Base-by-base conservation (phyloP, 1,284 basidiomycete genomes). In the Pseudozyma thailandica region DNA sequence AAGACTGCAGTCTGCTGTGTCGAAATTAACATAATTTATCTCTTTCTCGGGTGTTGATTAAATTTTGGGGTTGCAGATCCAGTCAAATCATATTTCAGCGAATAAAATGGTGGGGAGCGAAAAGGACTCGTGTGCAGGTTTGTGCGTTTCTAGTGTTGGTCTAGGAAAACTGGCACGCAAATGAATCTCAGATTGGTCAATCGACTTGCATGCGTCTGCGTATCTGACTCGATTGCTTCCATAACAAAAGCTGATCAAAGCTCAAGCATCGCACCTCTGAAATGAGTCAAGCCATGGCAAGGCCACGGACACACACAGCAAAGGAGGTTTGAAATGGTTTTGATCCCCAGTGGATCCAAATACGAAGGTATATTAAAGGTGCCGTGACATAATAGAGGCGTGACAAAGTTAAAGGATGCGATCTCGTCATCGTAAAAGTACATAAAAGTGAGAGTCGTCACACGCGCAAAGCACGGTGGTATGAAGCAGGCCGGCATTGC, bases 371-470 rank as follows among this genome's bases (percentile, higher is more conserved):
- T 49, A 64, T 64, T 58, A 57, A 15, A 64, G 50, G 23, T 26
- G 26, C 18, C 18, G 39, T 50, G 39, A 50, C 37, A 44, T 46
- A 37, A 28, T 16, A 35, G 39, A 13, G 21, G 37, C 23, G 18
- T 21, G 50, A 64, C 61, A 41, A 35, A 42, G 41, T 18, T 35
- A 35, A 37, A 26, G 21, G 28, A 3, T 10, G 50, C 55, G 43
- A 51, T 21, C 44, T 53, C 44, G 44, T 56, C 20, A 45, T 48
- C 33, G 44, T 58, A 58, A 53, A 64, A 64, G 61, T 64, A 58
- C 39, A 41, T 41, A 8, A 41, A 23, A 23, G 21, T 23, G 39
- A 41, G 16, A 9, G 37, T 35, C 5, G 39, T 41, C 12, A 18
- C 7, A 41, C 12, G 20, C 20, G 9, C 8, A 10, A 7, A 31